These are phyloP conservation scores for Fusarium aywerte DNA, from an alignment of 2,329 filamentous ascomycete species.

Conservation along the genomic window DNA sequence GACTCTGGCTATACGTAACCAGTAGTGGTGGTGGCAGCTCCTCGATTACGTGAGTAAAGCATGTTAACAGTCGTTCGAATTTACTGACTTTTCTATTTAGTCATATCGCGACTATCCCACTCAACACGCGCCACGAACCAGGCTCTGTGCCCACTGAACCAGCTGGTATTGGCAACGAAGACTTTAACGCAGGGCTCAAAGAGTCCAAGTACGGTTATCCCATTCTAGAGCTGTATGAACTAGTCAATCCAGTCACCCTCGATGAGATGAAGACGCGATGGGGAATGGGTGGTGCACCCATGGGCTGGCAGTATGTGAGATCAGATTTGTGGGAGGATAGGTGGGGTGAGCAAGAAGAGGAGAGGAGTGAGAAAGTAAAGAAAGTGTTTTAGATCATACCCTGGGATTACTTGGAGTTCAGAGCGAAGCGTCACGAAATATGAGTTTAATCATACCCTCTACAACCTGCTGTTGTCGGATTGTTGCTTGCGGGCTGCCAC, in stretches of 20 bases:
- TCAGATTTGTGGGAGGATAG: conserved; percentile 39
- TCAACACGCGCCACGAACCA: conserved; percentile 12
- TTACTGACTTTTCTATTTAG: background rate
- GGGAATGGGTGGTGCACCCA: conserved; percentile 45
- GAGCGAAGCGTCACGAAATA: no score
- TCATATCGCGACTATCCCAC: conserved; percentile 29
- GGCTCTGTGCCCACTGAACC: conserved; percentile 38
- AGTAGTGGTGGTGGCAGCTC: conserved; percentile 18
- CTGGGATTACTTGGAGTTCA: no score
- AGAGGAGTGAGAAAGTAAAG: background rate
- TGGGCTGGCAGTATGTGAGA: conserved; percentile 44
- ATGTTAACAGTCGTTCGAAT: background rate
- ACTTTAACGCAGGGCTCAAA: conserved; percentile 47
- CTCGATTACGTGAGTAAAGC: conserved; percentile 44
- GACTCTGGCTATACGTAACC: conserved; percentile 47
- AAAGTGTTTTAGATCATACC: no score
- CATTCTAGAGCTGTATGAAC: conserved; percentile 42
- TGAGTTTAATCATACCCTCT: no score
- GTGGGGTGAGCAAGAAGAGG: conserved; percentile 35
- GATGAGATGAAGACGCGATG: conserved; percentile 42
- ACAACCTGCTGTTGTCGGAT: no score
- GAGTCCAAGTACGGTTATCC: conserved; percentile 46
- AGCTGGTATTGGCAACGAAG: conserved; percentile 44
- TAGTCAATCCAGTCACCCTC: conserved; percentile 37
- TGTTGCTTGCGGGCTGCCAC: no score